These are phyloP conservation scores for Tubosaeta sp. DNA, from an alignment of 768 basidiomycete species.

Conservation along the genomic window DNA sequence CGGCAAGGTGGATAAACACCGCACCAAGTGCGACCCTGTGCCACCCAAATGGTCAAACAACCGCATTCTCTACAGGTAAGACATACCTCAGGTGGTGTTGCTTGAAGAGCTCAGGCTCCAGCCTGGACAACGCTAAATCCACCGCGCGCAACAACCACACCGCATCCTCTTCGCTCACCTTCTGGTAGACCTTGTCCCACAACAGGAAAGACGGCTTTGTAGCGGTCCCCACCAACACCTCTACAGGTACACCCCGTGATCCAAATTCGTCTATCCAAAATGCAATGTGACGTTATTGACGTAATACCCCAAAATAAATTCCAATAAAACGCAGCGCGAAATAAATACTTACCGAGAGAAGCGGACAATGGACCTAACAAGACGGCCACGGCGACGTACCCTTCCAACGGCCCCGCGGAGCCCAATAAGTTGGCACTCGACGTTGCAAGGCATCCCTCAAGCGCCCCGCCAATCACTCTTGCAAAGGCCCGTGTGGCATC, in stretches of 20 bases:
- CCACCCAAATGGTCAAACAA: too few relatives aligned
- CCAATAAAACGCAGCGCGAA: neutral
- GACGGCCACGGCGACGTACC: conserved; percentile 70
- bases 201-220: conserved; percentile 82
- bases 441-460: conserved; percentile 70
- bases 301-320: conserved; percentile 1
- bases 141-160: conserved; percentile 71
- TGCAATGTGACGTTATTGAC: conserved; percentile 1
- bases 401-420: conserved; percentile 72
- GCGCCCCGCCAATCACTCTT: conserved; percentile 47
- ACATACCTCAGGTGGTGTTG: conserved; percentile 52
- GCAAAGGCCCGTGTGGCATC: conserved; percentile 50
- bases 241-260: conserved; percentile 44
- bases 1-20: conserved; percentile 63
- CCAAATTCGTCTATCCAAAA: conserved; percentile 40
- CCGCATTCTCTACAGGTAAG: neutral
- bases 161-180: conserved; percentile 62
- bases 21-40: conserved; percentile 59
- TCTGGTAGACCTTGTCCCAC: conserved; percentile 85
- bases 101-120: conserved; percentile 47
- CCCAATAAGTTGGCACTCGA: conserved; percentile 59
- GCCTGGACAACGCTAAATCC: conserved; percentile 45
- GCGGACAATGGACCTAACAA: conserved; percentile 58
- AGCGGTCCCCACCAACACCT: conserved; percentile 42
- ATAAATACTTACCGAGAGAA: conserved; percentile 44